Evolutionary conservation across 805 yeast genomes (phyloP), one percentile per base, ranked within the genome.

Genomic region (Candida odintsovae): DNA sequence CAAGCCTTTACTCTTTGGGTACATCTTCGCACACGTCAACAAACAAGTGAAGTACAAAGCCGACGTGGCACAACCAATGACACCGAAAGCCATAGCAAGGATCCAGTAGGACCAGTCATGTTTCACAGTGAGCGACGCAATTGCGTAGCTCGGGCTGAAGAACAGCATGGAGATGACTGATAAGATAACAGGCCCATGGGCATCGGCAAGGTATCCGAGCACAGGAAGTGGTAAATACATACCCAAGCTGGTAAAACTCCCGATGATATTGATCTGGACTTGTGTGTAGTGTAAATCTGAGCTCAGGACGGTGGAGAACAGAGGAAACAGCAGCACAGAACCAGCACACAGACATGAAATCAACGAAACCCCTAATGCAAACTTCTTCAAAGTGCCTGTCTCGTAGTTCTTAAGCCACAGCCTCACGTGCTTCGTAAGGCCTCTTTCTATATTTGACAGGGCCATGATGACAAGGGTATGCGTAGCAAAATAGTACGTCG

Each of bases 221-320:
- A 83, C 58, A 0, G 98, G 97, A 7, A 92, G 78, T 10, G 92
- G 82, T 44, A 89, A 63, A 62, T 92, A 94, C 79, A 87, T 80
- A 2, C 97, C 97, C 49, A 86, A 62, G 25, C 86, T 83, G 35
- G 87, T 81, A 21, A 77, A 70, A 25, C 89, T 82, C 5, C 95
- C 85, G 12, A 92, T 80, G 46, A 80, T 64, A 65, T 92, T 94
- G 62, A 80, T 72, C 56, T 80, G 74, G 44, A 86, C 69, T 53
- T 88, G 88, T 1, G 82, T 65, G 57, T 85, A 82, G 3, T 78
- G 75, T 41, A 85, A 67, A n/a, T 68, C 62, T 12, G 67, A 60
- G 48, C 80, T 81, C 61, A 94, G 78, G 15, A 82, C 77, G 18
- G 84, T 76, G 6, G 96, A 78, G 64, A 83, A 90, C 37, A 92